Base-by-base conservation (phyloP, 371 early-diverging fungal species). In the Lichtheimia hyalospora region DNA sequence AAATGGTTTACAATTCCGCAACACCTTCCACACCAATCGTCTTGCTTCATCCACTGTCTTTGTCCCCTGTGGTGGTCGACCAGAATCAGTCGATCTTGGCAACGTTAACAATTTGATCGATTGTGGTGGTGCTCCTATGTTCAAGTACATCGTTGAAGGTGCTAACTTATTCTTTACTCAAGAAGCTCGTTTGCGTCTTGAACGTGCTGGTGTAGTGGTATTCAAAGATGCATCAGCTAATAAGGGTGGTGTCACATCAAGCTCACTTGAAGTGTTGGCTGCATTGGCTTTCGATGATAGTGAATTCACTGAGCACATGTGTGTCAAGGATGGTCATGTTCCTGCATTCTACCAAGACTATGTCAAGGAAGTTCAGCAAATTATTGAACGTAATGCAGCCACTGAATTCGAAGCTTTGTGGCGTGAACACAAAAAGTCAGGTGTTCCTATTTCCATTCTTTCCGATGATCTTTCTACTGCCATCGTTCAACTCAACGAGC, bases 191-290 rank as follows among this genome's bases (percentile, higher is more conserved):
- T 84, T 97, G 49, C 91, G 93, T 27, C 84, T 98, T 24, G 98
- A 98, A 65, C 92, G 94, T 73, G 89, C 93, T 39, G 98, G 98
- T 54, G 89, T 88, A 48, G 78, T 95, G 40, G 87, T 97, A 63
- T 95, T 96, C 87, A 98, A 98, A 84, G 98, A 98, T 74, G 97
- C 98, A 10, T 96, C 96, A 2, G 97, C 98, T 60, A 98, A 98
- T 85, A 98, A 98, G 83, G 98, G 98, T 56, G 98, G 98, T 70
- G 98, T 98, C 21, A 98, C 98, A 0, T 96, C 96, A 10, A 94
- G 95, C 4, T 96, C 97, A 0, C 84, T 98, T 5, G 94, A 94
- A 69, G 98, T 98, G 13, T 75, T 98, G 57, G 97, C 98, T 49
- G 98, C 98, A 3, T 79, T 98, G 66, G 84, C 97, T 7, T 92